Percentiles rank a stretch among this genome's conserved stretches.
These are phyloP conservation scores for Nadsonia fulvescens DNA, from an alignment of 805 yeast species.

Conservation along the genomic window DNA sequence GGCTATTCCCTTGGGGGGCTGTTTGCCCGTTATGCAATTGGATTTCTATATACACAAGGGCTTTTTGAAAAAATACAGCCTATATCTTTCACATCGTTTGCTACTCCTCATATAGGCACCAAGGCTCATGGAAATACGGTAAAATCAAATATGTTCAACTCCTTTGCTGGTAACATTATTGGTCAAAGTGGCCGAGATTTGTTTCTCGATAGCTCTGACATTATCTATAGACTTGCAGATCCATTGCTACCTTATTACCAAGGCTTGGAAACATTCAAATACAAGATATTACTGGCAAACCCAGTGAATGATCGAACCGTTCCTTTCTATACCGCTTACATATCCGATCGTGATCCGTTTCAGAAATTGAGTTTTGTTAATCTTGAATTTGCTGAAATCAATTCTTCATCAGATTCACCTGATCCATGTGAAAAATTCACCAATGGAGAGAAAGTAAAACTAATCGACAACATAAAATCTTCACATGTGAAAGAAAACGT, in stretches of 20 bases:
- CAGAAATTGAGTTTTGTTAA: slow-evolving; percentile 31
- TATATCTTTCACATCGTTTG: slow-evolving; percentile 44
- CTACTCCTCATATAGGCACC: slow-evolving; percentile 61
- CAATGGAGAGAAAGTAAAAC: no score
- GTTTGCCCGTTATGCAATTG: slow-evolving; percentile 58
- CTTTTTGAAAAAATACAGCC: slow-evolving; percentile 47
- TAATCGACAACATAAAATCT: no score
- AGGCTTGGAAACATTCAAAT: slow-evolving; percentile 40
- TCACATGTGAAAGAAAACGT: no score
- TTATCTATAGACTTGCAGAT: slow-evolving; percentile 35
- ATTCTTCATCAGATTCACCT: no score
- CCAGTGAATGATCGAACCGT: slow-evolving; percentile 72
- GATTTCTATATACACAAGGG: slow-evolving; percentile 34
- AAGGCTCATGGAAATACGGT: slow-evolving; percentile 26
- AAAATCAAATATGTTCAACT: slow-evolving; percentile 24
- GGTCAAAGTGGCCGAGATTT: slow-evolving; percentile 63
- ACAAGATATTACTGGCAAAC: slow-evolving; percentile 51
- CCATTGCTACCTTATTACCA: slow-evolving; percentile 28
- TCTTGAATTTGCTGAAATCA: slow-evolving; percentile 13
- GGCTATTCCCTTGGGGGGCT: slow-evolving; percentile 91
- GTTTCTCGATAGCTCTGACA: slow-evolving; percentile 31
- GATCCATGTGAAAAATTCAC: no score
- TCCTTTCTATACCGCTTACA: slow-evolving; percentile 68
- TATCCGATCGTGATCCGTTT: slow-evolving; percentile 60
- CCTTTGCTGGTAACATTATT: slow-evolving; percentile 33